These are phyloP conservation scores for Saccharomyces hybrid DNA, from an alignment of 1,139 yeast species.

Conservation along the genomic window DNA sequence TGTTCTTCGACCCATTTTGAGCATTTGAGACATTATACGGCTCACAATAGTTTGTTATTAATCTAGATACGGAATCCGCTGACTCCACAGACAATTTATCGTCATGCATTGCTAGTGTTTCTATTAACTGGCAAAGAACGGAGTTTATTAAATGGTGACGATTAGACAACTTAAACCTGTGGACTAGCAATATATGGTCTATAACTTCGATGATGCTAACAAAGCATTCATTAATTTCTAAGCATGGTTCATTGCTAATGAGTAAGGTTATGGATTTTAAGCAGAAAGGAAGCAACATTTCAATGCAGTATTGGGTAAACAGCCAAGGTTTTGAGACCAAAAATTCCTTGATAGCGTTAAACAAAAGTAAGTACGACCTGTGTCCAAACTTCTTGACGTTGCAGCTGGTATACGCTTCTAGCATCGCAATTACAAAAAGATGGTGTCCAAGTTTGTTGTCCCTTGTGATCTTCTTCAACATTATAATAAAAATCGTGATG, in stretches of 20 bases:
- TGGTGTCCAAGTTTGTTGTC: conserved; percentile 16
- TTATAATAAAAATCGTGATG: conserved; percentile 17
- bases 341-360: conserved; percentile 33
- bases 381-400: background rate
- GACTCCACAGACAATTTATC: conserved; percentile 12
- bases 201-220: conserved; percentile 38
- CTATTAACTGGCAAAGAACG: conserved; percentile 43
- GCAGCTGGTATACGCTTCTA: conserved; percentile 20
- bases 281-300: conserved; percentile 35
- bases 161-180: conserved; percentile 59
- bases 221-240: conserved; percentile 28
- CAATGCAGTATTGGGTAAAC: conserved; percentile 62
- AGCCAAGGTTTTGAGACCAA: conserved; percentile 49
- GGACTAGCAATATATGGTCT: conserved; percentile 54
- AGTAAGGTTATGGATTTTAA: conserved; percentile 23
- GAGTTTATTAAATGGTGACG: conserved; percentile 62
- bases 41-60: conserved; percentile 64
- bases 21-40: conserved; percentile 37
- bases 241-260: too few relatives aligned
- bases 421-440: conserved; percentile 26
- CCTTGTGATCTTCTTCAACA: conserved; percentile 19
- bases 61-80: conserved; percentile 48
- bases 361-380: background rate
- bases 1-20: conserved; percentile 22
- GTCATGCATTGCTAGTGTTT: conserved; percentile 34